Conservation (phyloP, 2,329 filamentous ascomycete species). For the Penicillium sclerotiorum region DNA sequence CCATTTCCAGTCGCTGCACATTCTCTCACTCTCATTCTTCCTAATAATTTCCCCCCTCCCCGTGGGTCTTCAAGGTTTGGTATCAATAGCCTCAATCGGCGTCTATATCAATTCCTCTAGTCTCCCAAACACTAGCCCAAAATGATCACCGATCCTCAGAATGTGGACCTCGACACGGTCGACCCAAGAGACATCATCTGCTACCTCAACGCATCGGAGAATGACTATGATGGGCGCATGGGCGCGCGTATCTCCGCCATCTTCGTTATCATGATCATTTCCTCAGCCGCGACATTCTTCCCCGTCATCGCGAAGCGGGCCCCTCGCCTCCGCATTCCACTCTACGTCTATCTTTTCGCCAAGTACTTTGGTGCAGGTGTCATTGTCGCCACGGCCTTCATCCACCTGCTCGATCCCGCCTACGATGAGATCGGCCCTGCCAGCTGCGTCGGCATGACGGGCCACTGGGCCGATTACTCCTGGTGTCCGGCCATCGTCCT, state of each 20-base stretch:
- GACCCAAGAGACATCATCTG: slow-evolving; percentile 53
- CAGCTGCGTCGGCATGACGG: slow-evolving; percentile 58
- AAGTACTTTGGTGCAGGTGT: slow-evolving; percentile 53
- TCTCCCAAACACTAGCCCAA: not conserved
- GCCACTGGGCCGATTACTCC: slow-evolving; percentile 54
- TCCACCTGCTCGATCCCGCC: slow-evolving; percentile 52
- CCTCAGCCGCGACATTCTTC: slow-evolving; percentile 47
- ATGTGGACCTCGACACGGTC: slow-evolving; percentile 48
- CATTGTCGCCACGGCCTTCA: slow-evolving; percentile 51
- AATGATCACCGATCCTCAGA: slow-evolving; percentile 42
- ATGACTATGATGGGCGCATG: slow-evolving; percentile 58
- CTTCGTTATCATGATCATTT: slow-evolving; percentile 50
- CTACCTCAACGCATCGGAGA: slow-evolving; percentile 49
- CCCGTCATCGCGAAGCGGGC: slow-evolving; percentile 49
- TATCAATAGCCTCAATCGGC: not conserved
- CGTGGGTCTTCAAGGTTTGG: not conserved
- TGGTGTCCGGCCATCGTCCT: slow-evolving; percentile 59
- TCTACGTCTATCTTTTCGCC: slow-evolving; percentile 51
- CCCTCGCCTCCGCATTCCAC: slow-evolving; percentile 41
- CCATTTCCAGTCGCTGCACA: not conserved
- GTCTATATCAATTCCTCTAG: not conserved
- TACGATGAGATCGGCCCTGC: slow-evolving; percentile 49
- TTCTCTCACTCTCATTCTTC: not conserved
- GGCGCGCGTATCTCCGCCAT: slow-evolving; percentile 48
- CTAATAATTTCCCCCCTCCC: not conserved